Base-by-base conservation (phyloP, 768 basidiomycete genomes). In the Coprinopsis cinerea region DNA sequence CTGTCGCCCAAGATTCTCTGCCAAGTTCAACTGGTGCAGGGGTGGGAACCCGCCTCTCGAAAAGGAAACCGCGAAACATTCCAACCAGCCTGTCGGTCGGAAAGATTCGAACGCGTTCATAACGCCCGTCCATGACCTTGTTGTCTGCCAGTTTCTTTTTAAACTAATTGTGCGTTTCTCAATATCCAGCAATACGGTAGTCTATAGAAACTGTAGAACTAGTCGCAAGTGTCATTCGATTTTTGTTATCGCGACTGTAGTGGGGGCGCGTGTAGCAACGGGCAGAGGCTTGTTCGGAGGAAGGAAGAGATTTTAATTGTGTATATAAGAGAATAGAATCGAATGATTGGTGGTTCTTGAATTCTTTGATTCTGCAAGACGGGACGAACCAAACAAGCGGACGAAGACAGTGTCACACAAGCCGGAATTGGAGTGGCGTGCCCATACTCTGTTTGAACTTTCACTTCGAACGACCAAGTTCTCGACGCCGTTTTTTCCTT, bases 381-480 rank as follows among this genome's bases (percentile, higher is more conserved):
- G 51, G 45, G 27, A 18, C 13, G n/a, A 36, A 49, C 47, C 49
- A 55, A 60, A 58, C 53, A 49, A 37, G 47, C 43, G 51, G 48
- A 54, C 22, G n/a, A n/a, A 49, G 53, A 57, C 39, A 53, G 44
- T 50, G 49, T 32, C 40, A 51, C 52, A 57, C 51, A 55, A 53
- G 47, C 37, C 52, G 49, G 51, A 59, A 61, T 63, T 63, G 65
- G 59, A 57, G 54, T 57, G 55, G 49, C 52, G 46, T 51, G 18
- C 23, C 23, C 18, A 28, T 17, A 35, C 41, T 35, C 44, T 55
- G 60, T 60, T 63, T 54, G 55, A 61, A 52, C 59, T 55, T 60
- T 50, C 59, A 44, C 50, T 58, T 54, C 53, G 43, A 54, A 54
- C 40, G 28, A 45, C 54, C 58, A 53, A n/a, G n/a, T n/a, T n/a